Evolutionary conservation across 2,329 filamentous ascomycete species (phyloP).

Genomic region (Pseudogymnoascus sp.): DNA sequence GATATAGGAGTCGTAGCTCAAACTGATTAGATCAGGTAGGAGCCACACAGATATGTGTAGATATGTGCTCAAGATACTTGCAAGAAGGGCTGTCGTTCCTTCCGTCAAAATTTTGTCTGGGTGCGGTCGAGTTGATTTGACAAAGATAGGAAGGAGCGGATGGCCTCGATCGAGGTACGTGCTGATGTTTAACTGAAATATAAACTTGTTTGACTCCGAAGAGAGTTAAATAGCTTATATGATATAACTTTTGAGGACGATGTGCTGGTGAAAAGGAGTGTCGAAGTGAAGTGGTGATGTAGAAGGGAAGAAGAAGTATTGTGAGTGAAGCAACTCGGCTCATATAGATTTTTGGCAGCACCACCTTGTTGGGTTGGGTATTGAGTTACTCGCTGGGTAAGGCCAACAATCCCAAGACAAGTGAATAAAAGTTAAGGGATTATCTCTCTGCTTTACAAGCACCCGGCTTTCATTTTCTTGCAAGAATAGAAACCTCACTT

Average conservation of each 20-base stretch:
- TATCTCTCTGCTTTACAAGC: not conserved
- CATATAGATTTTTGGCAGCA: not conserved
- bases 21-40: slow-evolving; percentile 23
- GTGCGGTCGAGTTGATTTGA: not conserved
- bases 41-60: slow-evolving; percentile 12
- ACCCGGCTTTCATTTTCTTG: not conserved
- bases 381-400: not conserved
- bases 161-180: not conserved
- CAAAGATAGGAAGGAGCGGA: slow-evolving; percentile 5
- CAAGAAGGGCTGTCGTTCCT: slow-evolving; percentile 2
- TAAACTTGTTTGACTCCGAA: not conserved
- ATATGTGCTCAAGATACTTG: not conserved
- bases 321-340: not conserved
- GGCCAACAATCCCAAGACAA: not conserved
- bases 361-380: not conserved
- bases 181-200: not conserved
- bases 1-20: slow-evolving; percentile 27
- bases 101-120: not conserved
- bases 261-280: not conserved
- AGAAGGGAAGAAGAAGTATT: not conserved
- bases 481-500: not conserved
- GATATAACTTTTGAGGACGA: not conserved
- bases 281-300: not conserved
- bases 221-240: slow-evolving; percentile 6
- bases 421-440: not conserved